These are phyloP conservation scores for Termitomyces sp. DNA, from an alignment of 768 basidiomycete species.

Conservation along the genomic window DNA sequence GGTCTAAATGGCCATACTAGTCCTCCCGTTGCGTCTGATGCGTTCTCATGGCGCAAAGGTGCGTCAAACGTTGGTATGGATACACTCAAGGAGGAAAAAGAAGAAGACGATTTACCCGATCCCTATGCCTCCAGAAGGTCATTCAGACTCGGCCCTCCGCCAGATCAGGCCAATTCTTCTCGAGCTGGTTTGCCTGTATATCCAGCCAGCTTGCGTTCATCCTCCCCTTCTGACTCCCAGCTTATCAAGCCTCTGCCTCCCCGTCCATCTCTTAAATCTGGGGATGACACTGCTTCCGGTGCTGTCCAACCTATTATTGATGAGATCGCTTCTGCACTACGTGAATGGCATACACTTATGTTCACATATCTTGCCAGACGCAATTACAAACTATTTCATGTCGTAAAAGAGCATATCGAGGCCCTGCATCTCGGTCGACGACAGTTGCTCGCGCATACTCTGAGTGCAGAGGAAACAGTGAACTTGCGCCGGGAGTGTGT, in stretches of 20 bases:
- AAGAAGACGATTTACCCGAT: constrained; percentile 56
- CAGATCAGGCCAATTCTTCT: constrained; percentile 69
- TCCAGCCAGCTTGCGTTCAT: constrained; percentile 69
- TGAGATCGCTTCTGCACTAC: constrained; percentile 92
- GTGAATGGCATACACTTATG: constrained; percentile 94
- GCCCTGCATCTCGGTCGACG: constrained; percentile 87
- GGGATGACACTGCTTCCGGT: constrained; percentile 88
- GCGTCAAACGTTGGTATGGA: constrained; percentile 46
- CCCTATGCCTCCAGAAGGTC: constrained; percentile 43
- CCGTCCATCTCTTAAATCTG: constrained; percentile 90
- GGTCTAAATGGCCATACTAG: constrained; percentile 23
- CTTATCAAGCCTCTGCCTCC: constrained; percentile 74
- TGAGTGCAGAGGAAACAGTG: constrained; percentile 82
- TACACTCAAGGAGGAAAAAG: constrained; percentile 53
- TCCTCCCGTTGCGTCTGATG: constrained; percentile 32
- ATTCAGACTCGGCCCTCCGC: constrained; percentile 67
- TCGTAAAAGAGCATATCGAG: constrained; percentile 86
- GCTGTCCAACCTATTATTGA: constrained; percentile 86
- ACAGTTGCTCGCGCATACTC: constrained; percentile 81
- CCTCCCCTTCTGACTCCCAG: constrained; percentile 59
- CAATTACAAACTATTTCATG: constrained; percentile 85
- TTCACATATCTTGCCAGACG: constrained; percentile 86
- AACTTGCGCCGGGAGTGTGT: constrained; percentile 85
- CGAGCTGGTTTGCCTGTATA: constrained; percentile 71
- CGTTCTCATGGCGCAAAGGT: constrained; percentile 41